These are phyloP conservation scores for Linderniella brevidens DNA, from an alignment of 257 asterid species.

Conservation along the genomic window DNA sequence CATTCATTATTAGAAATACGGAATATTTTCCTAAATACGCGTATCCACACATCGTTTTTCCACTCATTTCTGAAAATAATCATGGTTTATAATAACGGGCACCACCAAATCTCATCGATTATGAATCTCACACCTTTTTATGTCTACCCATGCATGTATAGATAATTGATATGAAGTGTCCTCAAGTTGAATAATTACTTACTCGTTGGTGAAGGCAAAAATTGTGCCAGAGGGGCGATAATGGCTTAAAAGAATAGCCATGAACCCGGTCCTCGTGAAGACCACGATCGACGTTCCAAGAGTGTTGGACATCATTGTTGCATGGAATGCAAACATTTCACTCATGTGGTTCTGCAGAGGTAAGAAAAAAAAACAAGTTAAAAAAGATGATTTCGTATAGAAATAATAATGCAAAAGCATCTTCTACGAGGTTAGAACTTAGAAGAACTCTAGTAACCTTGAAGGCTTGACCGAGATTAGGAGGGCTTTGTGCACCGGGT, in stretches of 20 bases:
- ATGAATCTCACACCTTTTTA: too few species aligned
- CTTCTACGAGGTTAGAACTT: too few species aligned
- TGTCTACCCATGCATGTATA: too few species aligned
- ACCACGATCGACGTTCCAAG: slow-evolving; percentile 87
- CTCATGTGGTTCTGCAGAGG: slow-evolving; percentile 88
- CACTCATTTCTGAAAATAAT: too few species aligned
- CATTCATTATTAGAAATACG: too few species aligned
- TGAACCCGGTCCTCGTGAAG: slow-evolving; percentile 88
- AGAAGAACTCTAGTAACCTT: slow-evolving; percentile 44
- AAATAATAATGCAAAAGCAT: background rate
- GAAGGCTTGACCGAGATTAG: slow-evolving; percentile 77
- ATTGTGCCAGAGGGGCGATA: slow-evolving; percentile 92
- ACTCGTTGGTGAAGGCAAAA: slow-evolving; percentile 94
- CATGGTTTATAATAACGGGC: too few species aligned
- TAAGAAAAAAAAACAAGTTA: slow-evolving; percentile 5
- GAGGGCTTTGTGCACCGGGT: slow-evolving; percentile 49
- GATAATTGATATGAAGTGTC: too few species aligned
- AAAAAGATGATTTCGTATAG: background rate
- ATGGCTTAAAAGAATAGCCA: slow-evolving; percentile 92
- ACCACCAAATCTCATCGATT: too few species aligned
- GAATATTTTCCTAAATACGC: too few species aligned
- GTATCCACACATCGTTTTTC: too few species aligned
- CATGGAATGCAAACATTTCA: slow-evolving; percentile 97
- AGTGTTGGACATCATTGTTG: slow-evolving; percentile 96
- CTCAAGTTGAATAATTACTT: slow-evolving; percentile 20